Evolutionary conservation across 202 grass and related monocot species (phyloP), one percentile per base, ranked within the genome.

Genomic region (Zoysia matrella): DNA sequence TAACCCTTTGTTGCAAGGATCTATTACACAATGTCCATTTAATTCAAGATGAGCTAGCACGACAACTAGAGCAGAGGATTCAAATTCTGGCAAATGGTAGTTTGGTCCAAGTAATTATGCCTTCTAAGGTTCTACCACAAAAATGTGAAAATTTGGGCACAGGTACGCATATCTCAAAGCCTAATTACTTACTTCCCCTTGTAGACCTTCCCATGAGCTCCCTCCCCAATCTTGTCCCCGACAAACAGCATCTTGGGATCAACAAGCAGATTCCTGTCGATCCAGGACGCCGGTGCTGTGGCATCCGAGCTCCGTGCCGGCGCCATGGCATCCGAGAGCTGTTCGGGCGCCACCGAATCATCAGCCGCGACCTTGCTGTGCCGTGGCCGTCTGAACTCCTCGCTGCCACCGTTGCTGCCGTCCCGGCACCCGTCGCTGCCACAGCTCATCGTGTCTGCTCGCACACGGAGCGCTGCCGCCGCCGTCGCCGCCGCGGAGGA

Each of bases 191-290:
- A 99, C 96, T 96, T 99, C 41, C 96, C 96, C 89, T 92, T 92
- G 60, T 99, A 99, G 87, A 99, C 96, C 74, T 95, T 99, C 11
- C 92, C 96, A 51, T 99, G 96, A 82, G 96, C 96, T 50, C 96
- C 96, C 88, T 99, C 96, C 80, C 96, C 96, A 50, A 99, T 95
- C 83, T 92, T 95, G 66, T 91, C 86, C 60, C 89, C 89, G 62
- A 99, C 84, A 77, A 93, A 99, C 63, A 99, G 69, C 78, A 79
- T 84, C 65, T 80, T 90, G 14, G 96, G 96, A 86, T 99, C 96
- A 74, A 99, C 90, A 18, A 99, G 87, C 87, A 94, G 89, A 88
- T 96, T 95, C 83, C 65, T 86, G 60, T 92, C 92, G 62, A 94
- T 94, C 88, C 88, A 90, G 41, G 70, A 83, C 40, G 65, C 83